Evolutionary conservation across 441 rosid species (phyloP), one percentile per base, ranked within the genome.

Genomic region (Erodium texanum): DNA sequence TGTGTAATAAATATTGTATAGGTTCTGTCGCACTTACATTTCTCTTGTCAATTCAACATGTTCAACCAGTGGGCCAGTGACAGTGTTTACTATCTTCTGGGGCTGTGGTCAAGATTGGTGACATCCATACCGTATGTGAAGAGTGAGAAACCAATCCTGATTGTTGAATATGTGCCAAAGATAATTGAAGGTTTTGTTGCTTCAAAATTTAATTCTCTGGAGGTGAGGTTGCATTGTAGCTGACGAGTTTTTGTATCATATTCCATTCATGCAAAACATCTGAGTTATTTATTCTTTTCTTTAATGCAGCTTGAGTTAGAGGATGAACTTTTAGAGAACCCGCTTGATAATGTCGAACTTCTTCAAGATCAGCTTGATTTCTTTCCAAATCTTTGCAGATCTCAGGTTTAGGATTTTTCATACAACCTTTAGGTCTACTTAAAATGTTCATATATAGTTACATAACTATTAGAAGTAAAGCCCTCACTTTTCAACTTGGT

Each of bases 361-460:
- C 93, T 96, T 73, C 99, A 96, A 78, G 99, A 96, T 83, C 98
- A 90, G 79, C 91, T 96, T 23, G 99, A 96, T 77, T 86, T 89
- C 85, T 93, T 96, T 85, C 99, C 99, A 68, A 80, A 85, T 77
- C 91, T 96, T 62, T 93, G 99, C 78, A 87, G 97, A 88, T 96
- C 91, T 82, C 97, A 96, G 99, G 99, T 96, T 81, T 67, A 36
- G 9, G 20, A 41, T 62, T 66, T 36, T 70, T 16, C 66, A 22
- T 27, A 20, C 68, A 45, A 27, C 61, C 12, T 64, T 3, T 62
- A n/a, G 48, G 36, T 65, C 62, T 38, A 34, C 45, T 18, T 18
- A 61, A 19, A 54, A 75, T 63, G 74, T 22, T 67, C 23, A 65
- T 20, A 64, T 64, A 36, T 34, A 16, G 7, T 68, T 36, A 18